Percentiles rank a stretch among this genome's conserved stretches.
Evolutionary conservation across 495 filamentous ascomycete genomes (phyloP).

Genomic region (Elasticomyces elasticus): DNA sequence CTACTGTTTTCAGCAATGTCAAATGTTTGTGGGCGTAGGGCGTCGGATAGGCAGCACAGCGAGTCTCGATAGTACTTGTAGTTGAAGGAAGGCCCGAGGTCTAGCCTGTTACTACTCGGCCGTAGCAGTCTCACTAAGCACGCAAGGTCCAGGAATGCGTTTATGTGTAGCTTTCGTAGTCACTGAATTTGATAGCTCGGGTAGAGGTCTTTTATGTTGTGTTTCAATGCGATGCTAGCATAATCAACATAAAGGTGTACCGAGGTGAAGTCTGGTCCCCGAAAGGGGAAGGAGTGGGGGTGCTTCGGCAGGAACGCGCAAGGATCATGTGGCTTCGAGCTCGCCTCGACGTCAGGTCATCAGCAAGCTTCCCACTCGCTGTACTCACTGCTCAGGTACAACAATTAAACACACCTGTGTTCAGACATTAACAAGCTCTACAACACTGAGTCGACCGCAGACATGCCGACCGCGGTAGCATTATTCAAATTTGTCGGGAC

Average conservation of each 20-base stretch:
- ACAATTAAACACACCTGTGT: not conserved
- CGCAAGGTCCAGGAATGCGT: not conserved
- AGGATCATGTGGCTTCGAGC: not conserved
- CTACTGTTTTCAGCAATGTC: too few relatives aligned
- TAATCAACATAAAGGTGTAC: too few relatives aligned
- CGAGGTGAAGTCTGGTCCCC: not conserved
- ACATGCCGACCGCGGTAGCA: constrained; percentile 63
- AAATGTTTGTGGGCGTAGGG: too few relatives aligned
- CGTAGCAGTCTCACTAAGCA: not conserved
- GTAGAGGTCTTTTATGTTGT: too few relatives aligned
- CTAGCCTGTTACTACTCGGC: not conserved
- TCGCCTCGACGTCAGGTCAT: not conserved
- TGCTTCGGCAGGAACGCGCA: not conserved
- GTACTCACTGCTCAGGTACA: not conserved
- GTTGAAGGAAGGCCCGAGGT: not conserved
- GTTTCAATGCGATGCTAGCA: too few relatives aligned
- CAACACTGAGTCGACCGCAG: too few relatives aligned
- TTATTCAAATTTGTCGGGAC: constrained; percentile 84
- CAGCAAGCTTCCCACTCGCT: not conserved
- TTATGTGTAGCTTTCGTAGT: too few relatives aligned
- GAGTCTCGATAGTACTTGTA: constrained; percentile 3
- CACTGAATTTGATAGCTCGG: too few relatives aligned
- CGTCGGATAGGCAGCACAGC: too few relatives aligned
- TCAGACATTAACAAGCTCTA: not conserved
- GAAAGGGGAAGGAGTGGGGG: not conserved